These are phyloP conservation scores for Leishmania aethiopica DNA, from an alignment of 208 protist species.

Conservation along the genomic window DNA sequence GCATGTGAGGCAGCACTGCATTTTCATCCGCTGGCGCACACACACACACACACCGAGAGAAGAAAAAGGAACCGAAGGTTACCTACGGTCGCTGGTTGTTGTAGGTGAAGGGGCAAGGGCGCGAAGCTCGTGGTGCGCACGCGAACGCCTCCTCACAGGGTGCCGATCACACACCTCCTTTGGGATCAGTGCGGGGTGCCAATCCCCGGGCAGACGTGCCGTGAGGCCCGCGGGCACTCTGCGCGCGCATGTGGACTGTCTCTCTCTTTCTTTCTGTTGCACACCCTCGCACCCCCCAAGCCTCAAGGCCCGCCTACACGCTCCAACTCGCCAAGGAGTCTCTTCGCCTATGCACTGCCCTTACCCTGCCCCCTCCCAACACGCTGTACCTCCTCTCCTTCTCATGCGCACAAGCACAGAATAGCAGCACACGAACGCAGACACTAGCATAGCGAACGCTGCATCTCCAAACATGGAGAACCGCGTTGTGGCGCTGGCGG, in stretches of 20 bases:
- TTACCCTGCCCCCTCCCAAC: no score
- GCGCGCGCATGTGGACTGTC: neutral
- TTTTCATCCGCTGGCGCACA: neutral
- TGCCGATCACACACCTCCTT: neutral
- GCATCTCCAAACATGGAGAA: slow-evolving; percentile 49
- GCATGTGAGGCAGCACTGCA: neutral
- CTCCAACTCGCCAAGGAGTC: neutral
- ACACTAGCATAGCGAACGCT: neutral
- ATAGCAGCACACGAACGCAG: neutral
- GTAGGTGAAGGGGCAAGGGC: neutral
- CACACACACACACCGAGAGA: neutral
- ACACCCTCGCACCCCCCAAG: neutral
- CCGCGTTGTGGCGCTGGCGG: slow-evolving; percentile 60
- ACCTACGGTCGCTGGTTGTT: neutral
- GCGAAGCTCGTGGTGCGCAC: neutral
- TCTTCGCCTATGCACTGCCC: neutral
- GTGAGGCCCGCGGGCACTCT: no score
- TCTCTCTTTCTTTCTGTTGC: neutral
- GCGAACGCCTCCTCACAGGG: neutral
- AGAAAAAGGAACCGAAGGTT: no score
- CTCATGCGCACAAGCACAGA: neutral
- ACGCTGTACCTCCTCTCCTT: neutral
- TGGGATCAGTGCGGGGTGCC: neutral
- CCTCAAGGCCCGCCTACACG: neutral
- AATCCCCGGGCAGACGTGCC: no score